phyloP scores from a whole-genome alignment of 768 basidiomycete genomes.

The Crepidotus variabilis region DNA sequence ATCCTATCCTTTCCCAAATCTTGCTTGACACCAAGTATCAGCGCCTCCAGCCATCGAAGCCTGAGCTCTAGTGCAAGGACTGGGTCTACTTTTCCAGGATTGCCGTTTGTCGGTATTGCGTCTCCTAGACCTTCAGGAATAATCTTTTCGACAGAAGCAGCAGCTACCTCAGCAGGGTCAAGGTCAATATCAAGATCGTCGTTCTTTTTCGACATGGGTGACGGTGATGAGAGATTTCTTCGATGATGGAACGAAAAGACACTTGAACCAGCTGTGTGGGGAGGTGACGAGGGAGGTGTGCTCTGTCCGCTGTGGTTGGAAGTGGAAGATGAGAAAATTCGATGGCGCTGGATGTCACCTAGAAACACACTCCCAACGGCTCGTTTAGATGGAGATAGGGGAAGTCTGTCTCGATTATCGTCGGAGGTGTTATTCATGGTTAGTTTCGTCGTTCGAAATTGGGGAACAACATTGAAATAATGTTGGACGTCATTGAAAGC shows the following conservation, averaged over 20 bases:
- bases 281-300: conserved; percentile 38
- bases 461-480: neutral
- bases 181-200: conserved; percentile 16
- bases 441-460: neutral
- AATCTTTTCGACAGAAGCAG: conserved; percentile 2
- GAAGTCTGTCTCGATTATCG: conserved; percentile 2
- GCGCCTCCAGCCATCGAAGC: conserved; percentile 75
- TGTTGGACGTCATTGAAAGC: neutral
- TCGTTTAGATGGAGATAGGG: conserved; percentile 12
- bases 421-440: conserved; percentile 1
- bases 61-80: conserved; percentile 69
- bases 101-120: conserved; percentile 2
- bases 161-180: conserved; percentile 7
- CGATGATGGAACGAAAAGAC: conserved; percentile 23
- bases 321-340: conserved; percentile 56
- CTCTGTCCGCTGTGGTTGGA: conserved; percentile 18
- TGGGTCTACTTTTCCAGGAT: conserved; percentile 49
- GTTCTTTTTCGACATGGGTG: conserved; percentile 13
- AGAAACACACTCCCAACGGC: conserved; percentile 75
- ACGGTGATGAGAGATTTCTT: conserved; percentile 21
- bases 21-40: conserved; percentile 59
- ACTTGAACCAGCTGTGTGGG: conserved; percentile 29
- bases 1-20: conserved; percentile 21
- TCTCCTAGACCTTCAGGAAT: conserved; percentile 2
- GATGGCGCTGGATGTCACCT: conserved; percentile 69